Percentiles rank a stretch among this genome's conserved stretches.
phyloP scores from a whole-genome alignment of 257 asterid genomes.

The Ballota nigra region DNA sequence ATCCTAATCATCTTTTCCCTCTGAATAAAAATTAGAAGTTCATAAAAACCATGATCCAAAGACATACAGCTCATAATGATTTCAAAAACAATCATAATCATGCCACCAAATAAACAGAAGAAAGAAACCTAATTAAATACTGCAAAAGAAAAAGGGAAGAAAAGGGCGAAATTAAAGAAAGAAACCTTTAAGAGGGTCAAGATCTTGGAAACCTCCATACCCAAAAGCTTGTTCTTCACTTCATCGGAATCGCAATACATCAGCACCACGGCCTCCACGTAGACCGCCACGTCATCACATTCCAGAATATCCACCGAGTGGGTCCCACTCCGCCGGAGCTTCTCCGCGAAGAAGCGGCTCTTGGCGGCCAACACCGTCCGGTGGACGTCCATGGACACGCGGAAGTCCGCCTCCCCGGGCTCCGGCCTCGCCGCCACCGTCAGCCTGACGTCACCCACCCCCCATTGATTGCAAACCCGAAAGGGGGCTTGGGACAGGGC shows the following conservation, averaged over 20 bases:
- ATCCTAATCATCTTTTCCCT: not conserved
- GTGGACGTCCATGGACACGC: conserved; percentile 75
- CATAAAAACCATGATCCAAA: conserved; percentile 7
- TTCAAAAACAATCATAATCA: not conserved
- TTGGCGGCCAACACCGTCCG: conserved; percentile 53
- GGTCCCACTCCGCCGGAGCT: conserved; percentile 60
- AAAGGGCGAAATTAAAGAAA: not conserved
- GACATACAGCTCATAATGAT: not conserved
- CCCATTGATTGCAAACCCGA: conserved; percentile 26
- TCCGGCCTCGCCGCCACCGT: conserved; percentile 51
- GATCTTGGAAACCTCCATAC: conserved; percentile 62
- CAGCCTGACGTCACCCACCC: conserved; percentile 73
- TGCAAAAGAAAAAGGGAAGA: too few species aligned
- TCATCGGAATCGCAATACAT: conserved; percentile 69
- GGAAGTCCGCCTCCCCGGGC: conserved; percentile 44
- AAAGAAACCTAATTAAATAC: not conserved
- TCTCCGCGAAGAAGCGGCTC: conserved; percentile 82
- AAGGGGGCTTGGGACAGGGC: conserved; percentile 58
- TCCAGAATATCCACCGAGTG: conserved; percentile 90
- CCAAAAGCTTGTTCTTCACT: conserved; percentile 56
- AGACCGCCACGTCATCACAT: conserved; percentile 82
- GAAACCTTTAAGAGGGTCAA: conserved; percentile 75
- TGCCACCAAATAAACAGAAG: not conserved
- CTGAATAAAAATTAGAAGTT: not conserved
- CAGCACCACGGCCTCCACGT: conserved; percentile 74